Evolutionary conservation across 805 yeast genomes (phyloP).

Genomic region (Kluyveromyces lactis): DNA sequence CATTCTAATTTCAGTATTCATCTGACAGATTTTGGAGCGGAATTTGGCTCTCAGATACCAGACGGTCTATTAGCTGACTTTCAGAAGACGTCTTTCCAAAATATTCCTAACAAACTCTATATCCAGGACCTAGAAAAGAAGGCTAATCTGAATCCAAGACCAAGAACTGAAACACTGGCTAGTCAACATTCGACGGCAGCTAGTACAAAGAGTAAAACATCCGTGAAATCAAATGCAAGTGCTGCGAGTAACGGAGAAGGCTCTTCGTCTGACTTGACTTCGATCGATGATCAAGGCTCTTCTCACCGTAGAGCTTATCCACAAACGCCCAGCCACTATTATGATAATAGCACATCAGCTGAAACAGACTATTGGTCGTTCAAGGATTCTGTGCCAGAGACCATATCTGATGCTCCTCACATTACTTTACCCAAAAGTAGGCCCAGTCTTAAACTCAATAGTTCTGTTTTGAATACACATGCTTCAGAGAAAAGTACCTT

Average conservation of each 20-base stretch:
- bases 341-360: conserved; percentile 13
- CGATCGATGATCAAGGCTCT: conserved; percentile 22
- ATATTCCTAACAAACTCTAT: conserved; percentile 23
- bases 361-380: conserved; percentile 25
- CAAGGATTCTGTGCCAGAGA: conserved; percentile 17
- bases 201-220: conserved; percentile 20
- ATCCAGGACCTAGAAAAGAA: conserved; percentile 11
- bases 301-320: conserved; percentile 23
- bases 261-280: conserved; percentile 25
- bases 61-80: conserved; percentile 37
- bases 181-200: conserved; percentile 12
- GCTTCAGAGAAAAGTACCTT: conserved; percentile 38
- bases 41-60: conserved; percentile 48
- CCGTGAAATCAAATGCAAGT: conserved; percentile 21
- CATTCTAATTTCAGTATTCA: conserved; percentile 34
- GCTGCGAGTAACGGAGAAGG: conserved; percentile 21
- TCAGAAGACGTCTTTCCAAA: conserved; percentile 28
- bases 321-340: conserved; percentile 27
- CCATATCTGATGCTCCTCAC: conserved; percentile 10
- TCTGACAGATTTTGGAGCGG: conserved; percentile 60
- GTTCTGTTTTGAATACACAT: conserved; percentile 1
- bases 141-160: conserved; percentile 7
- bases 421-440: conserved; percentile 9
- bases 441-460: conserved; percentile 6
- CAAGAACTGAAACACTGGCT: conserved; percentile 13